A percentile compares a stretch with the other conserved stretches of the same genome.
Evolutionary conservation across 352 stramenopile genomes (phyloP).

Genomic region (Thalassiosira gravida): DNA sequence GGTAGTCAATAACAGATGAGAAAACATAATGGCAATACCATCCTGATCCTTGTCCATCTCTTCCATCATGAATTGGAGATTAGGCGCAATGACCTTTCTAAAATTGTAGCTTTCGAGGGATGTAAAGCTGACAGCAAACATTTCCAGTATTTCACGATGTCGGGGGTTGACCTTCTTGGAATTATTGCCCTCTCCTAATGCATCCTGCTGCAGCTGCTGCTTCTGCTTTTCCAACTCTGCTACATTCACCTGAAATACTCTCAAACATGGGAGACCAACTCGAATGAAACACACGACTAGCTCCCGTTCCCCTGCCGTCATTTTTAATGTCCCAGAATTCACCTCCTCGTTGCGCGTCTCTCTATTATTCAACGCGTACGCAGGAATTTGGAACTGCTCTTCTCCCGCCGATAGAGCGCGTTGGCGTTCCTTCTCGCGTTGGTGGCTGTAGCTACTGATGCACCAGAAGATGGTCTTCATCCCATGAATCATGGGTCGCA

Average conservation of each 20-base stretch:
- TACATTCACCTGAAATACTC: slow-evolving; percentile 89
- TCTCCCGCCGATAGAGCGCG: slow-evolving; percentile 26
- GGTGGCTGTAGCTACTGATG: slow-evolving; percentile 87
- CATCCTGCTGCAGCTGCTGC: neutral
- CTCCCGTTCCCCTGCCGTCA: slow-evolving; percentile 92
- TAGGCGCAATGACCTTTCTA: slow-evolving; percentile 80
- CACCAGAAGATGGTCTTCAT: slow-evolving; percentile 98
- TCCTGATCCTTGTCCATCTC: slow-evolving; percentile 90
- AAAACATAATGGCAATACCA: slow-evolving; percentile 90
- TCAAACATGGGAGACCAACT: slow-evolving; percentile 91
- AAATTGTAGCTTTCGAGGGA: slow-evolving; percentile 94
- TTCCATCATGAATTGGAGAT: slow-evolving; percentile 90
- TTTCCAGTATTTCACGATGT: slow-evolving; percentile 91
- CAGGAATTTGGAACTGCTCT: slow-evolving; percentile 35
- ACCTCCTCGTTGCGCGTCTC: slow-evolving; percentile 64
- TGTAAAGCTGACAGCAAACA: slow-evolving; percentile 95
- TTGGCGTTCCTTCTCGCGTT: slow-evolving; percentile 65
- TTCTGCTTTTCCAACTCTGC: slow-evolving; percentile 15
- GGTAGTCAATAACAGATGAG: slow-evolving; percentile 93
- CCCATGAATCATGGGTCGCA: slow-evolving; percentile 96
- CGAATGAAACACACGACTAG: slow-evolving; percentile 93
- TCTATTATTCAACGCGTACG: neutral
- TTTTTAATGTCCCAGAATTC: slow-evolving; percentile 79
- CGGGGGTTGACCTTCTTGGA: slow-evolving; percentile 74
- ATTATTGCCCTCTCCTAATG: neutral